phyloP scores from a whole-genome alignment of 202 grass and related monocot genomes.

The Setaria viridis region DNA sequence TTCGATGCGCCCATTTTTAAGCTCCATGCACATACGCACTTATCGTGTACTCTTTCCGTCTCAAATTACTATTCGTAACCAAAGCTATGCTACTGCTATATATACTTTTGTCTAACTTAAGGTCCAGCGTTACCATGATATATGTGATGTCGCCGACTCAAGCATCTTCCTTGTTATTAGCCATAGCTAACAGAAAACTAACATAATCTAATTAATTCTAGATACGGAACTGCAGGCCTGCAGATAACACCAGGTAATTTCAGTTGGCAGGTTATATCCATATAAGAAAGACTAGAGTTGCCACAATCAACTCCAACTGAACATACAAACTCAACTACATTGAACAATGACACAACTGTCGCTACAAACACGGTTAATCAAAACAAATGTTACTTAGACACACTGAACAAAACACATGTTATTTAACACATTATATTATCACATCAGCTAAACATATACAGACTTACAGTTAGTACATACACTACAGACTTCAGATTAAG shows the following conservation, averaged over 20 bases:
- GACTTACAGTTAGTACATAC: conserved; percentile 20
- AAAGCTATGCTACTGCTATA: too few relatives aligned
- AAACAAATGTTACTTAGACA: background rate
- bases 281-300: background rate
- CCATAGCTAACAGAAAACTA: background rate
- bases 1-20: background rate
- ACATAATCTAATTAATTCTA: background rate
- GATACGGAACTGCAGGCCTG: background rate
- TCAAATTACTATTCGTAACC: too few relatives aligned
- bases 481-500: background rate
- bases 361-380: background rate
- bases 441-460: conserved; percentile 12
- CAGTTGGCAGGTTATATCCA: background rate
- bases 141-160: background rate
- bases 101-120: background rate
- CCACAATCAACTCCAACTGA: too few relatives aligned
- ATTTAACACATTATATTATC: background rate
- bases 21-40: too few relatives aligned
- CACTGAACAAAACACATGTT: background rate
- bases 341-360: background rate
- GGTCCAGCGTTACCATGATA: background rate
- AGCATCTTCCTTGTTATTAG: too few relatives aligned
- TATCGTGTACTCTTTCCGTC: too few relatives aligned
- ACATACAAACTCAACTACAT: background rate
- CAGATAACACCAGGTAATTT: background rate